These are phyloP conservation scores for Aaosphaeria arxii DNA, from an alignment of 2,329 filamentous ascomycete species.

Conservation along the genomic window DNA sequence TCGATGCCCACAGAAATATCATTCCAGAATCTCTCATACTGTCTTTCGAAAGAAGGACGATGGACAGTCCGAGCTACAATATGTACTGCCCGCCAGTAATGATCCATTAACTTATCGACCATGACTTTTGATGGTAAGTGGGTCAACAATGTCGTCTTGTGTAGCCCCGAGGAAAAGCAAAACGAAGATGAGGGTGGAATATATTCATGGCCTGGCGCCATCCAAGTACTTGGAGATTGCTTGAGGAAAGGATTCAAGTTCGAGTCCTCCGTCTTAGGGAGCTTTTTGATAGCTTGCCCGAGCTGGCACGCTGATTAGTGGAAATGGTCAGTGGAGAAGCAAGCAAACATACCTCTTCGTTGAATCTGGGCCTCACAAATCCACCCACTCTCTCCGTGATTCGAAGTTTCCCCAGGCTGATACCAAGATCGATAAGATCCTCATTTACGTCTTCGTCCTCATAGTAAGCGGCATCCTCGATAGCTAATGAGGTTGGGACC, in stretches of 20 bases:
- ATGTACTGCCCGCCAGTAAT: constrained; percentile 68
- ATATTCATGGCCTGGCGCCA: constrained; percentile 64
- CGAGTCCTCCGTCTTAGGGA: constrained; percentile 10
- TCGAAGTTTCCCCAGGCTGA: constrained; percentile 67
- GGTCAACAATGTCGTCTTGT: constrained; percentile 49
- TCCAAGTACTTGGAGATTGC: constrained; percentile 43
- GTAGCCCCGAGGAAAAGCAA: constrained; percentile 57
- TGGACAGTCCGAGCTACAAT: constrained; percentile 67
- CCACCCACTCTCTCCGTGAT: constrained; percentile 74
- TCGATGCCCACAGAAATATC: constrained; percentile 59
- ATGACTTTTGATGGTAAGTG: constrained; percentile 59
- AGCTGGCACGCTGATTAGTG: constrained; percentile 15
- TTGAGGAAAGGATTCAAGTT: constrained; percentile 7
- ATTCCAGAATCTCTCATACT: constrained; percentile 66
- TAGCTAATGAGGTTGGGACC: constrained; percentile 61
- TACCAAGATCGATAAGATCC: constrained; percentile 69
- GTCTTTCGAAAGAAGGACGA: constrained; percentile 62
- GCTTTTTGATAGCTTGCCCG: constrained; percentile 25
- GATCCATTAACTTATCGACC: constrained; percentile 61
- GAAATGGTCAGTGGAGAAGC: neutral
- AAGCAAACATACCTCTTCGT: constrained; percentile 60
- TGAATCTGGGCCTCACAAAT: constrained; percentile 66
- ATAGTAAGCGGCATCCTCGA: constrained; percentile 67
- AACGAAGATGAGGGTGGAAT: constrained; percentile 67
- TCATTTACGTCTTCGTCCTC: constrained; percentile 63